Evolutionary conservation across 345 rosid genomes (phyloP), one percentile per base, ranked within the genome.

Genomic region (Sisymbrium irio): DNA sequence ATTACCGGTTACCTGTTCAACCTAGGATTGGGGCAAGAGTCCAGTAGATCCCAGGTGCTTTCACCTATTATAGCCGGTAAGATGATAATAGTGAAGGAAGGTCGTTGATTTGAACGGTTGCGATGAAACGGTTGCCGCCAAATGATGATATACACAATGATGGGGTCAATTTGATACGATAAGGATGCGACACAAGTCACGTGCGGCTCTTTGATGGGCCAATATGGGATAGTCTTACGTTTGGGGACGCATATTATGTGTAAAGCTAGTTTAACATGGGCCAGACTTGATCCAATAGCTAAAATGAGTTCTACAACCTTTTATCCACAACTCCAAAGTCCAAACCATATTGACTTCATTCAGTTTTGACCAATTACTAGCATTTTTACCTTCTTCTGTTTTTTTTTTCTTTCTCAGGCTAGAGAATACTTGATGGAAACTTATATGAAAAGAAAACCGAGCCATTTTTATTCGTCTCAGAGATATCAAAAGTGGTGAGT

Each of bases 21-120:
- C 42, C 50, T 60, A 57, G 67, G 22, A 51, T 28, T 39, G 50
- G 67, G 20, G 45, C 25, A 53, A 54, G 44, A 45, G 49, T 62
- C 9, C 1, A 42, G n/a, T 10, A 3, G 55, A 54, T 33, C 22
- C 53, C 67, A 77, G 68, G 77, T 41, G 36, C 19, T 54, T 69
- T 83, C 65, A 88, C 89, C 68, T 85, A 80, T 72, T 78, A 73
- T 55, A 74, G 50, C 82, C 88, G 83, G 87, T 84, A 13, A 30
- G 39, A 22, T 37, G 53, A 55, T 54, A 63, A 54, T 22, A 18
- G 17, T 71, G 17, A 68, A 27, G 40, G 75, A 71, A 73, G 46
- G 44, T 56, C 67, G 72, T 76, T 61, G 62, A 25, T 71, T 75
- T 80, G 36, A 73, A 75, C 81, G 83, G 83, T 80, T 58, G 78